Percentiles rank a stretch among this genome's conserved stretches.
phyloP scores from a whole-genome alignment of 2,329 filamentous ascomycete genomes.

The Neopestalotiopsis sp. region DNA sequence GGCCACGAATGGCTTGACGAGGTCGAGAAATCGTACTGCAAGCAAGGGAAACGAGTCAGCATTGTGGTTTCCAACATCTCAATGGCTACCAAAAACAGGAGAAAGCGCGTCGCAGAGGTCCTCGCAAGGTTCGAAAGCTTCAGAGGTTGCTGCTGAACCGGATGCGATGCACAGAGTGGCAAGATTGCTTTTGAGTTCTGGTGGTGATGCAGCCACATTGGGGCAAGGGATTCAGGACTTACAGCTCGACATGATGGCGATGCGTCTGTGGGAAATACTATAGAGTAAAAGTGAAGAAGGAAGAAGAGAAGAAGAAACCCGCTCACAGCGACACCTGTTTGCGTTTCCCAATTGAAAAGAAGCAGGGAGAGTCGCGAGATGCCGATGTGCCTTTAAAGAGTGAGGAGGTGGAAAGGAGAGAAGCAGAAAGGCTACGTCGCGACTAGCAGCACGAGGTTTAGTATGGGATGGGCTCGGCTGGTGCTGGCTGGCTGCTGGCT shows the following conservation, averaged over 20 bases:
- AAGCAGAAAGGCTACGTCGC: constrained; percentile 17
- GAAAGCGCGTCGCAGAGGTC: constrained; percentile 23
- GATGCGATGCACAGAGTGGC: not conserved
- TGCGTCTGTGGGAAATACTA: constrained; percentile 24
- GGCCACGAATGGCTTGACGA: constrained; percentile 99
- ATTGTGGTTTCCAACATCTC: constrained; percentile 18
- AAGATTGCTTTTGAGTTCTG: not conserved
- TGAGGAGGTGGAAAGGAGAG: constrained; percentile 11
- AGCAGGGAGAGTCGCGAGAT: constrained; percentile 21
- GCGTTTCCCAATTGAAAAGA: constrained; percentile 27
- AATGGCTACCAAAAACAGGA: constrained; percentile 19
- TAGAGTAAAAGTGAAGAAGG: constrained; percentile 19
- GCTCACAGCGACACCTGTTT: constrained; percentile 14
- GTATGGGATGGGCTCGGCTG: constrained; percentile 20
- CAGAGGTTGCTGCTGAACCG: not conserved
- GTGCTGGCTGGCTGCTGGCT: not conserved
- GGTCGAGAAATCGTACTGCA: constrained; percentile 96
- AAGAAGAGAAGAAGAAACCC: constrained; percentile 28
- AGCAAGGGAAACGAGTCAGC: constrained; percentile 28
- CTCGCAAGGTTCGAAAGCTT: constrained; percentile 23
- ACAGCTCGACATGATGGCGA: constrained; percentile 43
- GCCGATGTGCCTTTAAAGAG: constrained; percentile 1
- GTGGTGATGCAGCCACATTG: constrained; percentile 13
- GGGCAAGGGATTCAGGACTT: constrained; percentile 29
- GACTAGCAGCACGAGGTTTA: constrained; percentile 19